phyloP scores from a whole-genome alignment of 352 stramenopile species.

The Lagenidium giganteum region DNA sequence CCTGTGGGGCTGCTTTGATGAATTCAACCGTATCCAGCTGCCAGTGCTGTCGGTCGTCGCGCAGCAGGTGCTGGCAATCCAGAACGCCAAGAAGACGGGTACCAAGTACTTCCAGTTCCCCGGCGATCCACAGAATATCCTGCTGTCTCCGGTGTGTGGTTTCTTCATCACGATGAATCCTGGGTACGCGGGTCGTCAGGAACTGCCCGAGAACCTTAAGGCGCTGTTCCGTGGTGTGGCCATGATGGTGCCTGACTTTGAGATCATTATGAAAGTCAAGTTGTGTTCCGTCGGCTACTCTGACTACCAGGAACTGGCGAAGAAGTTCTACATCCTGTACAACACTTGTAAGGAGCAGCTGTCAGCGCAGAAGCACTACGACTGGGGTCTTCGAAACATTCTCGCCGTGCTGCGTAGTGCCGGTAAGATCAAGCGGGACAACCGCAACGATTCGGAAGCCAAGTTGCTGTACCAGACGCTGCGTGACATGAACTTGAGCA shows the following conservation, averaged over 20 bases:
- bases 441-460: slow-evolving; percentile 82
- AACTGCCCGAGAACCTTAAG: slow-evolving; percentile 99
- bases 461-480: slow-evolving; percentile 88
- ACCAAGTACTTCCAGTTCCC: slow-evolving; percentile 97
- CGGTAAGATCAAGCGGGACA: slow-evolving; percentile 90
- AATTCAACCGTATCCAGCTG: slow-evolving; percentile 98
- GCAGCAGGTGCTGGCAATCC: slow-evolving; percentile 97
- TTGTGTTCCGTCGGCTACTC: slow-evolving; percentile 92
- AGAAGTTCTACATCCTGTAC: slow-evolving; percentile 92
- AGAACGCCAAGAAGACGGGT: slow-evolving; percentile 97
- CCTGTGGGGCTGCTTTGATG: slow-evolving; percentile 97
- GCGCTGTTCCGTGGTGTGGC: slow-evolving; percentile 87
- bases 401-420: slow-evolving; percentile 84
- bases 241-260: slow-evolving; percentile 92
- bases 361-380: slow-evolving; percentile 91
- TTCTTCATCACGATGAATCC: slow-evolving; percentile 99
- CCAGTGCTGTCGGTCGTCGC: slow-evolving; percentile 96
- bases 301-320: slow-evolving; percentile 88
- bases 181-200: slow-evolving; percentile 96
- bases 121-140: slow-evolving; percentile 96
- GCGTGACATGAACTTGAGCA: slow-evolving; percentile 98
- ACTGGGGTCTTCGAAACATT: slow-evolving; percentile 91
- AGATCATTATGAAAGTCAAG: slow-evolving; percentile 97
- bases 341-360: slow-evolving; percentile 90
- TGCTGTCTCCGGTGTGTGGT: slow-evolving; percentile 92